Conservation (phyloP, 1,284 basidiomycete genomes). For the Vanrija pseudolonga region DNA sequence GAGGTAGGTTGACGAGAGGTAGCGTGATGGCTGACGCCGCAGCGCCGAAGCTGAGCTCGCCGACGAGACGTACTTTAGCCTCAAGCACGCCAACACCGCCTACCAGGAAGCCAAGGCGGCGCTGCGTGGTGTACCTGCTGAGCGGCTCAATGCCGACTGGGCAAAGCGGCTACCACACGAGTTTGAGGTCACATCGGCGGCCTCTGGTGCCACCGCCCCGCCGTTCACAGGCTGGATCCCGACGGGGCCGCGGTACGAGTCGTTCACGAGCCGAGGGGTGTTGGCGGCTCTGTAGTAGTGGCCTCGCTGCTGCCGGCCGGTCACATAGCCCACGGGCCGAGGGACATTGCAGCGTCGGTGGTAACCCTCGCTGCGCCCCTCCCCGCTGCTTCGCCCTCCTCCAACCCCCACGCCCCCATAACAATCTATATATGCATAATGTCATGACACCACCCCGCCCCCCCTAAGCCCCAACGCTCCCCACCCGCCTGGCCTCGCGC, state of each 20-base stretch:
- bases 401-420: no score
- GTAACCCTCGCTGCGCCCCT: no score
- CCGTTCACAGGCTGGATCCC: constrained; percentile 63
- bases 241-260: constrained; percentile 56
- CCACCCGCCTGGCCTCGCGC: background rate
- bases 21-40: background rate
- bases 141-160: constrained; percentile 4
- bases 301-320: no score
- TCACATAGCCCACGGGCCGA: no score
- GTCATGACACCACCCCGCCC: no score
- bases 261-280: constrained; percentile 45
- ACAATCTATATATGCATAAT: no score
- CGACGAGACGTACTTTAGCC: constrained; percentile 45
- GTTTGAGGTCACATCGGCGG: background rate
- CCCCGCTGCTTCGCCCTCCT: no score
- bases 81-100: constrained; percentile 44
- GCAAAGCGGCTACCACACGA: constrained; percentile 3
- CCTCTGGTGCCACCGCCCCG: constrained; percentile 1
- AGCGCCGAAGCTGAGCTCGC: background rate
- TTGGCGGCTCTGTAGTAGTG: no score
- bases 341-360: no score
- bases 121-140: constrained; percentile 49
- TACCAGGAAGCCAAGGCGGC: constrained; percentile 56
- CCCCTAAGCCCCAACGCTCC: no score
- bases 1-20: constrained; percentile 9